Evolutionary conservation across 2,329 filamentous ascomycete genomes (phyloP).

Genomic region (Cladosporium sphaerospermum): DNA sequence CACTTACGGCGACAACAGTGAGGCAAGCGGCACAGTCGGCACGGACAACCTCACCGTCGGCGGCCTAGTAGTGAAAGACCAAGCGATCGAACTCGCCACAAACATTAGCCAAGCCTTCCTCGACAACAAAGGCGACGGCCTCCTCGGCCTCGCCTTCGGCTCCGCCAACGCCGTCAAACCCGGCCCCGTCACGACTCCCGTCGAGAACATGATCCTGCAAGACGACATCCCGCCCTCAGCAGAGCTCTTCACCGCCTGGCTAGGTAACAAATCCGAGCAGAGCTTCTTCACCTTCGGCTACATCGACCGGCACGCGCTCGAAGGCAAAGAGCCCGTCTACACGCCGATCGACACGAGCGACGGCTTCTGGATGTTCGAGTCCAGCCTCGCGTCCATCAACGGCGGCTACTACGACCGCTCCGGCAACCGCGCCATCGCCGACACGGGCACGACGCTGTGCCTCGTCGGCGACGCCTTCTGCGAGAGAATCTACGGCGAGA

Average conservation of each 20-base stretch:
- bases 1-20: conserved; percentile 62
- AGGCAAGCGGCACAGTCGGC: conserved; percentile 58
- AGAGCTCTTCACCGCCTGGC: conserved; percentile 59
- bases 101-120: conserved; percentile 54
- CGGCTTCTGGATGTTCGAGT: conserved; percentile 64
- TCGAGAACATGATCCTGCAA: conserved; percentile 63
- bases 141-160: conserved; percentile 60
- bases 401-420: conserved; percentile 46
- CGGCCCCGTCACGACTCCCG: conserved; percentile 53
- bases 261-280: conserved; percentile 49
- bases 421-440: conserved; percentile 61
- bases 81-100: conserved; percentile 60
- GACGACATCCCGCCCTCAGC: conserved; percentile 46
- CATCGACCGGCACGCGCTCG: conserved; percentile 59
- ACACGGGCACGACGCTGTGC: conserved; percentile 65
- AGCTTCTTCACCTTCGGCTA: conserved; percentile 69
- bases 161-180: conserved; percentile 34
- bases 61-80: conserved; percentile 54
- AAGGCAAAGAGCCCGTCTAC: conserved; percentile 42
- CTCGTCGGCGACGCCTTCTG: conserved; percentile 58
- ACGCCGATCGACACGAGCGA: conserved; percentile 56
- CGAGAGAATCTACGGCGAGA: conserved; percentile 57
- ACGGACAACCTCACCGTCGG: conserved; percentile 58
- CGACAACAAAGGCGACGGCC: conserved; percentile 53
- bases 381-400: conserved; percentile 51